A percentile compares a stretch with the other conserved stretches of the same genome.
Evolutionary conservation across 345 rosid species (phyloP).

Genomic region (Gossypium stocksii): DNA sequence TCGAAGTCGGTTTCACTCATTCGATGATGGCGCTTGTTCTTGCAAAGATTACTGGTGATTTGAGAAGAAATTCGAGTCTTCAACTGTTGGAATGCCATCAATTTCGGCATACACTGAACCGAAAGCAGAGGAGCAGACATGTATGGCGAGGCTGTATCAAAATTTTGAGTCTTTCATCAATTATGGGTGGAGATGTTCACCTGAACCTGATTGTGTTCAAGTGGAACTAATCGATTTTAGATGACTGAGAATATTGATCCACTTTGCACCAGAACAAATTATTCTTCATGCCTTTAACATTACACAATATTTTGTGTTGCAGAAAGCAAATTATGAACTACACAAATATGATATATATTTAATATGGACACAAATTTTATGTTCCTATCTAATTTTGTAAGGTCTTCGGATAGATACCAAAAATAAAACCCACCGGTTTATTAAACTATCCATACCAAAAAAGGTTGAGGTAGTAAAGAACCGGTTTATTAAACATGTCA

Average conservation of each 20-base stretch:
- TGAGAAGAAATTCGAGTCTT: background rate
- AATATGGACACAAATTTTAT: too few relatives aligned
- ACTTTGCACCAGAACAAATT: background rate
- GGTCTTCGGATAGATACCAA: too few relatives aligned
- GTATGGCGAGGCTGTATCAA: background rate
- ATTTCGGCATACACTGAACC: background rate
- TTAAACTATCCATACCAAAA: too few relatives aligned
- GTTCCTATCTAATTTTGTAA: too few relatives aligned
- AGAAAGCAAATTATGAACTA: too few relatives aligned
- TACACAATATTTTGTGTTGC: background rate
- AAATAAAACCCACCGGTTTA: too few relatives aligned
- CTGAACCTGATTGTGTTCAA: background rate
- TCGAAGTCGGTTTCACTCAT: slow-evolving; percentile 57
- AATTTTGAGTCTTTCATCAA: background rate
- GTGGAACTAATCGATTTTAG: background rate
- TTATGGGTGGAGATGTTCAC: background rate
- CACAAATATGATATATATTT: too few relatives aligned
- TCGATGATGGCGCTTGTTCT: slow-evolving; percentile 47
- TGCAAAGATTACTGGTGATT: slow-evolving; percentile 60
- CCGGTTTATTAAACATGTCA: too few relatives aligned
- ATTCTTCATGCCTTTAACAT: background rate
- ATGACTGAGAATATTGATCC: background rate
- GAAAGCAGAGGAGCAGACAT: background rate
- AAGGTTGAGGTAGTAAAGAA: too few relatives aligned
- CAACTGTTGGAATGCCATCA: background rate